Percentiles rank a stretch among this genome's conserved stretches.
phyloP scores from a whole-genome alignment of 108 stramenopile species.

The Nitzschia sp. region DNA sequence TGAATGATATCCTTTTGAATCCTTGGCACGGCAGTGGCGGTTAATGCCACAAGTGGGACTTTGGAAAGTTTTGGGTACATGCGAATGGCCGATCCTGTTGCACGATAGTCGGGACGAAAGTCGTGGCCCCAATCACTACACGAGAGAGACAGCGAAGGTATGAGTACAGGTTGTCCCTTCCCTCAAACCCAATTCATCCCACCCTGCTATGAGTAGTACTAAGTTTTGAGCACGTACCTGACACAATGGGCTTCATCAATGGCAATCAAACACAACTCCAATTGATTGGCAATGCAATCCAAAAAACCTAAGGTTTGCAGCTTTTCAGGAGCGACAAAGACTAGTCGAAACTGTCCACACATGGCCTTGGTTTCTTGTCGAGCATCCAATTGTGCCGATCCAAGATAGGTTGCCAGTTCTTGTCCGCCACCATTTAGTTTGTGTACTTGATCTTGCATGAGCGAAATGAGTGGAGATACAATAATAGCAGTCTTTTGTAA shows the following conservation, averaged over 20 bases:
- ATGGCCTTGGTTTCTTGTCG: constrained; percentile 48
- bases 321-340: constrained; percentile 95
- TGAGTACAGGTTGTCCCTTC: too few relatives aligned
- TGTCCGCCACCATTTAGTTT: constrained; percentile 59
- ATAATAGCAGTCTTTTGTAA: constrained; percentile 52
- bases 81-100: constrained; percentile 58
- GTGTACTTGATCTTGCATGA: constrained; percentile 93
- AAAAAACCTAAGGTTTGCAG: constrained; percentile 47
- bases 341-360: constrained; percentile 61
- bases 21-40: constrained; percentile 90
- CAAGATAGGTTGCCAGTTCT: constrained; percentile 62
- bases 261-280: constrained; percentile 70
- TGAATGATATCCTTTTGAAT: constrained; percentile 72
- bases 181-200: too few relatives aligned
- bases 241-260: constrained; percentile 96
- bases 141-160: neutral
- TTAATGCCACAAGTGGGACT: constrained; percentile 86
- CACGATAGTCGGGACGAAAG: constrained; percentile 85
- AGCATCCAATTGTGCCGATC: constrained; percentile 60
- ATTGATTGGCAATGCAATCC: constrained; percentile 39
- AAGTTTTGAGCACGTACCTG: constrained; percentile 13
- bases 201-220: too few relatives aligned
- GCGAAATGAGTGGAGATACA: constrained; percentile 70
- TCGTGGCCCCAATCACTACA: constrained; percentile 90
- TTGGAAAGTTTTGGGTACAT: constrained; percentile 32